These are phyloP conservation scores for Forsythia viridissima DNA, from an alignment of 257 asterid species.

Conservation along the genomic window DNA sequence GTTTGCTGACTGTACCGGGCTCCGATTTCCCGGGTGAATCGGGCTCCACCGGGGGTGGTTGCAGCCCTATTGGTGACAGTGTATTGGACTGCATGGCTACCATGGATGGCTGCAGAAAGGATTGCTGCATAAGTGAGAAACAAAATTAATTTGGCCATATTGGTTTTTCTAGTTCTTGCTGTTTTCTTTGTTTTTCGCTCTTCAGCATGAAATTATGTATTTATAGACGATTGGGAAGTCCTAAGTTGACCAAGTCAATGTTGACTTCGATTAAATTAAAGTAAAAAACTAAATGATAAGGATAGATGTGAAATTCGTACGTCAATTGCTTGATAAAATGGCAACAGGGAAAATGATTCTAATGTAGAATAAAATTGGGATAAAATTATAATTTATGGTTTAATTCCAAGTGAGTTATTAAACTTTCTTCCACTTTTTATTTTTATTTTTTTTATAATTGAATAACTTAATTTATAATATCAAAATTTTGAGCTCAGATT, in stretches of 20 bases:
- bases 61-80: conserved; percentile 45
- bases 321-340: not conserved
- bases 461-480: too few species aligned
- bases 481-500: too few species aligned
- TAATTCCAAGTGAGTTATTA: too few species aligned
- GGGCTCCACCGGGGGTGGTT: conserved; percentile 51
- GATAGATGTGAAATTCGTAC: not conserved
- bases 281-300: not conserved
- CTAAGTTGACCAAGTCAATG: not conserved
- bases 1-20: conserved; percentile 25
- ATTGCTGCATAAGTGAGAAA: conserved; percentile 6
- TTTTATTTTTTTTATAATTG: too few species aligned
- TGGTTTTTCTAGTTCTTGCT: not conserved
- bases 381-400: too few species aligned
- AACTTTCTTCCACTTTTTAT: too few species aligned
- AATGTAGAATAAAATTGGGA: not conserved
- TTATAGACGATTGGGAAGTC: not conserved
- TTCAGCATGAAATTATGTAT: not conserved
- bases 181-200: not conserved
- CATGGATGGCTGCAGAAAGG: conserved; percentile 12
- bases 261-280: not conserved
- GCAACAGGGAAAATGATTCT: not conserved
- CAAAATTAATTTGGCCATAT: not conserved
- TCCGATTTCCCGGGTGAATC: conserved; percentile 53
- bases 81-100: conserved; percentile 40